phyloP scores from a whole-genome alignment of 208 protist genomes.

The Trypanosoma avium region DNA sequence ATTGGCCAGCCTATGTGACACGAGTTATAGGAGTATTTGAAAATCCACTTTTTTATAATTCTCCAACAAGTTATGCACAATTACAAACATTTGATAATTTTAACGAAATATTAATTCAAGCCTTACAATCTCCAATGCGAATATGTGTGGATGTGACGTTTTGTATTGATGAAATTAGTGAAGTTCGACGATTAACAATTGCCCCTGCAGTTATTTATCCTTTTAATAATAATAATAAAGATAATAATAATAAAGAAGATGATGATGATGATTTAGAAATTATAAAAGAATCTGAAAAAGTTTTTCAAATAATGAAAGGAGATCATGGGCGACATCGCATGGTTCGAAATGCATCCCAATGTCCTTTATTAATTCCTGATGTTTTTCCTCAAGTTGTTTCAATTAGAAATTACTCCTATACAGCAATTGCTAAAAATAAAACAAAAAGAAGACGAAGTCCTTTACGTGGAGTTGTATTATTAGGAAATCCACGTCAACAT shows the following conservation, averaged over 20 bases:
- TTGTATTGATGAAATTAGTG: constrained; percentile 68
- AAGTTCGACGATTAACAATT: constrained; percentile 33
- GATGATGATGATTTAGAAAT: constrained; percentile 16
- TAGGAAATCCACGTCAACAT: not conserved
- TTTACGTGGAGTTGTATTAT: too few species aligned
- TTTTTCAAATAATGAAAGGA: constrained; percentile 13
- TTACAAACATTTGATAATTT: constrained; percentile 53
- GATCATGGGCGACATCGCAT: constrained; percentile 9
- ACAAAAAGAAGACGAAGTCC: not conserved
- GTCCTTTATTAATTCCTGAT: constrained; percentile 48
- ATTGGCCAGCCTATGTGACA: constrained; percentile 74
- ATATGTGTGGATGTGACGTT: constrained; percentile 70
- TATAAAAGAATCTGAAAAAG: constrained; percentile 4
- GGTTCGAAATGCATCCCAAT: constrained; percentile 10
- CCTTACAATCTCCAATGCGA: constrained; percentile 43
- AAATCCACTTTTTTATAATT: constrained; percentile 39
- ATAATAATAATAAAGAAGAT: not conserved
- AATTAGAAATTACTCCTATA: constrained; percentile 58
- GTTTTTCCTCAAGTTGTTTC: constrained; percentile 61
- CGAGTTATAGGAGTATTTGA: constrained; percentile 46
- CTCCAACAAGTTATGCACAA: constrained; percentile 26
- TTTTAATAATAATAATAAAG: not conserved
- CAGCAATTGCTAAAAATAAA: constrained; percentile 3
- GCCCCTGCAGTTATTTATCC: constrained; percentile 21
- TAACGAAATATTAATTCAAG: constrained; percentile 41